phyloP scores from a whole-genome alignment of 176 grass and related monocot species.

The Hsuehochloa calcarea region DNA sequence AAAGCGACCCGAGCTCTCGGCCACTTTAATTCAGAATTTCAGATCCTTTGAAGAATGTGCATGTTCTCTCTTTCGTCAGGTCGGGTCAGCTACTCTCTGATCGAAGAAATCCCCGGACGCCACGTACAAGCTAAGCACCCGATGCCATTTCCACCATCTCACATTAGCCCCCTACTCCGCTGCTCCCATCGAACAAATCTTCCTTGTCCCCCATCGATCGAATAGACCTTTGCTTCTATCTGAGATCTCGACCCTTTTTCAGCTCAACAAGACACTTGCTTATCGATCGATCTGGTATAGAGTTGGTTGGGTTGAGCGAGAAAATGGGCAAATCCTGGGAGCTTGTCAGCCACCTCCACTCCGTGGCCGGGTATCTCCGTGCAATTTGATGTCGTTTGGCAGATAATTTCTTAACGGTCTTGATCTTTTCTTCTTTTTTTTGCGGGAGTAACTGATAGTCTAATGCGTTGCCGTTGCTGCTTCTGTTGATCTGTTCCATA shows the following conservation, averaged over 20 bases:
- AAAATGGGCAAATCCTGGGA: conserved; percentile 49
- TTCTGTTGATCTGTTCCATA: neutral
- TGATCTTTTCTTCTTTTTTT: neutral
- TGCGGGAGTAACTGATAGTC: rapidly evolving
- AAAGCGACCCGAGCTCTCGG: neutral
- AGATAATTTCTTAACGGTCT: neutral
- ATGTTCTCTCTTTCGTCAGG: neutral
- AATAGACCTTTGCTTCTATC: neutral
- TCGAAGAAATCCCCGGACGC: conserved; percentile 6
- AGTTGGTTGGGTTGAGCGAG: neutral
- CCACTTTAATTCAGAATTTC: too few species aligned
- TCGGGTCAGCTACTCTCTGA: neutral
- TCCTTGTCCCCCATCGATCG: neutral
- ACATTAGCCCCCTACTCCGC: neutral
- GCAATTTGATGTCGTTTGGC: neutral
- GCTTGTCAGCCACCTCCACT: conserved; percentile 43
- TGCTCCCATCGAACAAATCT: neutral
- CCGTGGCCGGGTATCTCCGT: conserved; percentile 30
- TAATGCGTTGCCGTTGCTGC: neutral
- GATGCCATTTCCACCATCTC: conserved; percentile 6
- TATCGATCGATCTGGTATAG: neutral
- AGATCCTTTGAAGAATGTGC: neutral
- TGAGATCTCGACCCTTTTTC: neutral
- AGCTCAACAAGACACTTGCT: neutral
- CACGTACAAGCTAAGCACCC: conserved; percentile 50